A percentile compares a stretch with the other conserved stretches of the same genome.
Evolutionary conservation across 495 filamentous ascomycete genomes (phyloP).

Genomic region (Penicillium flavigenum): DNA sequence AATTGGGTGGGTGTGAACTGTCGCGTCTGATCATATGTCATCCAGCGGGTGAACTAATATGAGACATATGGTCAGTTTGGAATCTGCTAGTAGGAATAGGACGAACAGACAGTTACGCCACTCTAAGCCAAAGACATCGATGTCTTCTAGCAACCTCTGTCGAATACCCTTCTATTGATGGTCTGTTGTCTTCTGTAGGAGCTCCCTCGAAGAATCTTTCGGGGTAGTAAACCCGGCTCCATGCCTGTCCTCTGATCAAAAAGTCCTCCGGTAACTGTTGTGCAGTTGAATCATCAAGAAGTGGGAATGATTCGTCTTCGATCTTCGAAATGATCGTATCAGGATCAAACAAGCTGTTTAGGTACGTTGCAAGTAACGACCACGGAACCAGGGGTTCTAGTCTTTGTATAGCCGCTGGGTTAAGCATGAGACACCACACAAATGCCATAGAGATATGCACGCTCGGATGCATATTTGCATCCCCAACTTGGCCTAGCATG

Average conservation of each 20-base stretch:
- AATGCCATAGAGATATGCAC: conserved; percentile 73
- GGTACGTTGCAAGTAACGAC: conserved; percentile 56
- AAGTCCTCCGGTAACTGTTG: conserved; percentile 83
- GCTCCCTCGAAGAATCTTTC: conserved; percentile 65
- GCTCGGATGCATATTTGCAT: conserved; percentile 64
- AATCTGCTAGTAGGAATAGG: neutral
- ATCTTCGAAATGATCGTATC: conserved; percentile 47
- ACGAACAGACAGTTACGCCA: conserved; percentile 44
- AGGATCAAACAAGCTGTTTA: conserved; percentile 61
- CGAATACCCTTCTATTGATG: conserved; percentile 27
- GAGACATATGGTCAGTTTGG: neutral
- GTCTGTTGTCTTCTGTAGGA: conserved; percentile 73
- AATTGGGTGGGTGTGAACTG: conserved; percentile 35
- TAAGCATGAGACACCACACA: conserved; percentile 56
- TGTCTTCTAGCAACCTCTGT: conserved; percentile 1
- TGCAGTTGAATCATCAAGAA: conserved; percentile 46
- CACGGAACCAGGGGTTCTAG: conserved; percentile 65
- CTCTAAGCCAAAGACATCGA: conserved; percentile 10
- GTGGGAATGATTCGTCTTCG: conserved; percentile 53
- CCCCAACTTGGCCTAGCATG: conserved; percentile 58
- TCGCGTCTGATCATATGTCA: conserved; percentile 31
- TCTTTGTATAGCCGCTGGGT: conserved; percentile 49
- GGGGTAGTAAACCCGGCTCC: conserved; percentile 69
- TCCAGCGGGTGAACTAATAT: conserved; percentile 43
- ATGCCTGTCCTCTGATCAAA: conserved; percentile 71